Evolutionary conservation across 768 basidiomycete species (phyloP), one percentile per base, ranked within the genome.

Genomic region (Lactifluus pinguis): DNA sequence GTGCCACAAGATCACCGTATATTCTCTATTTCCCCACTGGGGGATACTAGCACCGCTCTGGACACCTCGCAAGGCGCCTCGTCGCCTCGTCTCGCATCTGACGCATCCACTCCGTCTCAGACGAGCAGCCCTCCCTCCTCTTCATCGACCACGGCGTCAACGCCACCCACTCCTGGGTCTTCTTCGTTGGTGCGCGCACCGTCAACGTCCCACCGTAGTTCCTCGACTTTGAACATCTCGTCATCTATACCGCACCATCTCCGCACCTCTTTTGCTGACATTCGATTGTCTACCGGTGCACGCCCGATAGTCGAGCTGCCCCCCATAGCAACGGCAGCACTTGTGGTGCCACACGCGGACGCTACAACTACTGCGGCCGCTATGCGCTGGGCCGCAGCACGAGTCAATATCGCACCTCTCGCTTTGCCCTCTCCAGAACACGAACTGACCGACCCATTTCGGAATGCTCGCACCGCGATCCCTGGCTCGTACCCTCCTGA

Each of bases 391-490:
- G 92, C 92, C n/a, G 90, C 85, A 3, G 82, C 87, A 10, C 79
- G 87, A 25, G 84, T 92, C 10, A 84, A 90, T 66, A 83, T 98
- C 57, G 86, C 91, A 0, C 94, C 94, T 0, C 78, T 98, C 29
- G 85, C 90, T 0, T 78, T 95, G 0, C 93, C 94, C 2, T 91
- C 87, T 11, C 94, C 94, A 0, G 94, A 98, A 69, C 85, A 89
- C 66, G 94, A 97, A 69, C 80, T 95, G 29, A 86, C 86, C 10
- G 94, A 97, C 72, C 94, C 94, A 0, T 85, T 97, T 83, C 83
- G 89, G 41, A 83, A 84, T 38, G 79, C 86, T 21, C 84, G 80
- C 9, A 77, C 87, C 29, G 76, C 82, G 9, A 80, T 88, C 48
- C 86, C 88, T 1, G 81, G 85, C 25, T 79, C 82, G 10, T 83